A percentile compares a stretch with the other conserved stretches of the same genome.
These are phyloP conservation scores for Cutaneotrichosporon arboriforme DNA, from an alignment of 1,284 basidiomycete species.

Conservation along the genomic window DNA sequence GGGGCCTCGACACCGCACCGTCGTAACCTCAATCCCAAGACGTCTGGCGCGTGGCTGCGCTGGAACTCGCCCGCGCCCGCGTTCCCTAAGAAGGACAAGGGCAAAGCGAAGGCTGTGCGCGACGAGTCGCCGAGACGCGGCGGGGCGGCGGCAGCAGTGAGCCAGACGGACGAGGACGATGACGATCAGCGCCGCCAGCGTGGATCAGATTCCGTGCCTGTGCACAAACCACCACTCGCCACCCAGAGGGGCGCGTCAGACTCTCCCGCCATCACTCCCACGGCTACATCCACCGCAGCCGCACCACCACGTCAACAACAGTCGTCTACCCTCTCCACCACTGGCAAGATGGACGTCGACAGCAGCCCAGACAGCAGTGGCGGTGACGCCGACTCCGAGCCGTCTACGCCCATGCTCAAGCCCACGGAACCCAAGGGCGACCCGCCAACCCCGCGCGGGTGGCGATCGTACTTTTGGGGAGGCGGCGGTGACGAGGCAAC, in stretches of 20 bases:
- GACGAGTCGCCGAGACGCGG: conserved; percentile 2
- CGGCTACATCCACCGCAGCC: no score
- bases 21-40: conserved; percentile 31
- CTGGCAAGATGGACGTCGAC: not conserved
- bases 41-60: conserved; percentile 34
- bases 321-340: not conserved
- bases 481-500: not conserved
- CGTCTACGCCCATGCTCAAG: not conserved
- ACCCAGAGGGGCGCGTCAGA: not conserved
- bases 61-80: conserved; percentile 37
- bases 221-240: no score
- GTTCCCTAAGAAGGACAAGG: conserved; percentile 36
- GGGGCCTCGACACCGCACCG: no score
- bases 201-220: not conserved
- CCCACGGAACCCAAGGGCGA: not conserved
- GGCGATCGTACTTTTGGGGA: conserved; percentile 8
- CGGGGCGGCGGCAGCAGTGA: no score
- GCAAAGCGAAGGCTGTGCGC: conserved; percentile 21
- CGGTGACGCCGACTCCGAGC: not conserved
- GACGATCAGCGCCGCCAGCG: no score
- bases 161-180: no score
- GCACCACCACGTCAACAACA: not conserved
- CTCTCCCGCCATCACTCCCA: no score
- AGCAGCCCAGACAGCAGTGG: not conserved
- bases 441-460: not conserved